Percentiles rank a stretch among this genome's conserved stretches.
Evolutionary conservation across 192 early-diverging fungal genomes (phyloP).

Genomic region (Chytriomyces sp.): DNA sequence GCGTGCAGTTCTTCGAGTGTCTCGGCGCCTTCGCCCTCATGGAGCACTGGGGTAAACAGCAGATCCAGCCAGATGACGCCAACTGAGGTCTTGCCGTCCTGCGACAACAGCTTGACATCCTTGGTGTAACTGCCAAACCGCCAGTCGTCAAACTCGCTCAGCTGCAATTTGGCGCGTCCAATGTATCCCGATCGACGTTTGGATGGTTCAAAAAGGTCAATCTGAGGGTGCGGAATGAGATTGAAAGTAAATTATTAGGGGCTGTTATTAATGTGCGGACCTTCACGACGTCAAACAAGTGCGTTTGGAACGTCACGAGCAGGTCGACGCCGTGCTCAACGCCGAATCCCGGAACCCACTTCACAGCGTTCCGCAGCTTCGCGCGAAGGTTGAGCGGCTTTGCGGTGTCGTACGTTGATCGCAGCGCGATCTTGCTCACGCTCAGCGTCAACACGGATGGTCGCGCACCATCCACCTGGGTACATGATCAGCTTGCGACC

Average conservation of each 20-base stretch:
- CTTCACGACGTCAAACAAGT: slow-evolving; percentile 29
- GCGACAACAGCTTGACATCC: background rate
- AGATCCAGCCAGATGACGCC: slow-evolving; percentile 1
- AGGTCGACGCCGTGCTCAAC: background rate
- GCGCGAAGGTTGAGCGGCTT: background rate
- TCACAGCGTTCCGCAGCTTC: background rate
- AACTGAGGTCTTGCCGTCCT: background rate
- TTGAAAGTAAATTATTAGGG: background rate
- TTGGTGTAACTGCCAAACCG: slow-evolving; percentile 14
- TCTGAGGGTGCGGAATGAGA: background rate
- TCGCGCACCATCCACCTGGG: background rate
- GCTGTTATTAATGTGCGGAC: background rate
- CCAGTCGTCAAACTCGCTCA: slow-evolving; percentile 25
- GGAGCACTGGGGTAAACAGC: slow-evolving; percentile 12
- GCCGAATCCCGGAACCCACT: background rate
- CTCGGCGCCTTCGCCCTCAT: background rate
- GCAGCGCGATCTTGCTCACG: background rate
- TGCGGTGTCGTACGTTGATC: background rate
- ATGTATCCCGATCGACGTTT: background rate
- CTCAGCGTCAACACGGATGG: background rate
- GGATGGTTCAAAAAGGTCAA: background rate
- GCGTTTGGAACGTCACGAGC: slow-evolving; percentile 26
- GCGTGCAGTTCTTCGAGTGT: background rate
- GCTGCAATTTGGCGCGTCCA: slow-evolving; percentile 4
- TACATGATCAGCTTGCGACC: background rate